A percentile compares a stretch with the other conserved stretches of the same genome.
phyloP scores from a whole-genome alignment of 176 grass and related monocot species.

The Urochloa ruziziensis region DNA sequence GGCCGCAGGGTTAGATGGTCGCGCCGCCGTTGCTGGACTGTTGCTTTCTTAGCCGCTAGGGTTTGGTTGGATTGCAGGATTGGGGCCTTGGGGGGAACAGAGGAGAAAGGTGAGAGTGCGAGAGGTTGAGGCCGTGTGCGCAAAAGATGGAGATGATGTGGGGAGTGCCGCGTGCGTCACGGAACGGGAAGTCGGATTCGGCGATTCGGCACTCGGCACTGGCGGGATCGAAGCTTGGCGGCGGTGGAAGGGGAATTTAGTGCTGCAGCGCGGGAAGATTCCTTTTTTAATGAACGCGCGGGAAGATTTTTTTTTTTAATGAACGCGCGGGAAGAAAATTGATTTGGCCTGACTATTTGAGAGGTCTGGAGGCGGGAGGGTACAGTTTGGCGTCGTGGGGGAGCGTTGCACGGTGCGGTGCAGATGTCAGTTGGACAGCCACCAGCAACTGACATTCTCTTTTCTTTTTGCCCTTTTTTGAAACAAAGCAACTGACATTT shows the following conservation, averaged over 20 bases:
- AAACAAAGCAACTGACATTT: too few species aligned
- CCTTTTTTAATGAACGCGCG: too few species aligned
- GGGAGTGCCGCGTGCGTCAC: not conserved
- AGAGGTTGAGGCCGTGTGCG: not conserved
- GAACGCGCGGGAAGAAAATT: slow-evolving; percentile 30
- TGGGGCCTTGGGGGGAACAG: not conserved
- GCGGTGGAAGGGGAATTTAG: slow-evolving; percentile 12
- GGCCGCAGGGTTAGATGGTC: not conserved
- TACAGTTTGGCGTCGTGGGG: too few species aligned
- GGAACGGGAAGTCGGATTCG: not conserved
- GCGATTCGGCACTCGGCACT: not conserved
- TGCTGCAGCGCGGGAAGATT: slow-evolving; percentile 29
- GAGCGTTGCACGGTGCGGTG: too few species aligned
- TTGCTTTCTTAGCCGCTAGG: not conserved
- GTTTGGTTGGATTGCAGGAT: not conserved
- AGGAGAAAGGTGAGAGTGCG: not conserved
- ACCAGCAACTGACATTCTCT: too few species aligned
- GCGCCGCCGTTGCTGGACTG: not conserved
- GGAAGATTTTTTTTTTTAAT: too few species aligned
- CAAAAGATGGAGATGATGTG: not conserved
- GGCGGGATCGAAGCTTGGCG: not conserved
- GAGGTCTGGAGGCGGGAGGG: too few species aligned
- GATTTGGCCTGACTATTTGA: not conserved
- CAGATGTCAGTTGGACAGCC: too few species aligned
- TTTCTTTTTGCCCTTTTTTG: too few species aligned